Percentiles rank a stretch among this genome's conserved stretches.
phyloP scores from a whole-genome alignment of 106 monocot species.

The Ottelia alismoides region DNA sequence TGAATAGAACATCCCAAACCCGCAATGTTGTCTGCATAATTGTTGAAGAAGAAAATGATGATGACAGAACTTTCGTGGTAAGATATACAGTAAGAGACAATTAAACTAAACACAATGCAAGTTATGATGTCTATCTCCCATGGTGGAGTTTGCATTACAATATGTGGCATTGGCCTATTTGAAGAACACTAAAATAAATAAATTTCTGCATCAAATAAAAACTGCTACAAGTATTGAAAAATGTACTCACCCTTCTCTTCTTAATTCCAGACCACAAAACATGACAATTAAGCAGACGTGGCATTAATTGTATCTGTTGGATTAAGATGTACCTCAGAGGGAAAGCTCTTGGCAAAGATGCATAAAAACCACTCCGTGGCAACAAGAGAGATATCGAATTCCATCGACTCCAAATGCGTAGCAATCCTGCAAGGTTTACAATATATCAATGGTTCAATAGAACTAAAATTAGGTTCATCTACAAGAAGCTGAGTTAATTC shows the following conservation, averaged over 20 bases:
- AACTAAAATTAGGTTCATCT: not conserved
- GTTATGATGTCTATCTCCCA: not conserved
- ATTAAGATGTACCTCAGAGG: constrained; percentile 69
- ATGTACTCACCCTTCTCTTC: no score
- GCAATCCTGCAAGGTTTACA: constrained; percentile 44
- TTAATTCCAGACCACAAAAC: no score
- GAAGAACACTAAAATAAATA: not conserved
- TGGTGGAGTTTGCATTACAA: not conserved
- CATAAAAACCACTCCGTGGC: constrained; percentile 95
- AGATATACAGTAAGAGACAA: no score
- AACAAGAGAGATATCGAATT: constrained; percentile 90
- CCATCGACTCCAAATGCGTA: constrained; percentile 72
- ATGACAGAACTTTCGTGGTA: no score
- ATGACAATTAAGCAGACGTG: no score
- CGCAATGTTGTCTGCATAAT: constrained; percentile 65
- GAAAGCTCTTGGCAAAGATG: constrained; percentile 89
- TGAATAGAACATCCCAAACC: constrained; percentile 95
- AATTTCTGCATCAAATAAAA: not conserved
- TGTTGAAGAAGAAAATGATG: no score
- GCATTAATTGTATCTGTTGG: no score
- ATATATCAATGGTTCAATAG: not conserved
- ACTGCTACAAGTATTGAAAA: no score
- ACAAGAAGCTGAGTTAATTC: not conserved
- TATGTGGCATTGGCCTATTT: not conserved
- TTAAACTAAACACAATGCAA: not conserved